Evolutionary conservation across 345 rosid genomes (phyloP), one percentile per base, ranked within the genome.

Genomic region (Hypericum androsaemum): DNA sequence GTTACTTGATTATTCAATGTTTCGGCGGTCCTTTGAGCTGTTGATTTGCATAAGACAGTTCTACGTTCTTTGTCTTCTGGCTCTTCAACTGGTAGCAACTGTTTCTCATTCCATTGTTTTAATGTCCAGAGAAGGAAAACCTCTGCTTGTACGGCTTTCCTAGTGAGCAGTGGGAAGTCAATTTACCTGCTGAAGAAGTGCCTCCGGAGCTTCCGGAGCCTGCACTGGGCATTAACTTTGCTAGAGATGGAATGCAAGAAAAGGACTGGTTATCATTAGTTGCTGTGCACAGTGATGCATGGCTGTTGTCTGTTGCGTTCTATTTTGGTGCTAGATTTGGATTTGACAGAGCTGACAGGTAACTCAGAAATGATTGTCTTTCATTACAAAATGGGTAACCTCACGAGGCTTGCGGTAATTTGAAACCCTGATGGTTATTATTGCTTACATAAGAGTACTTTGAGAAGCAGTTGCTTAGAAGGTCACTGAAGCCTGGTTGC

Each of bases 161-260:
- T 7, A 77, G 67, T 67, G 89, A 78, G 69, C 69, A 44, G 15
- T 87, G 96, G 96, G 87, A 87, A 74, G 94, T 87, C 39, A 78
- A 70, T 72, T 76, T 84, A 60, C 96, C 96, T 48, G 89, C 83
- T 70, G 92, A 83, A 65, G 94, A 87, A 70, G 89, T 87, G 41
- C 96, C 94, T 50, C 89, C 95, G 0, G 96, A 87, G 80, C 80
- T 87, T 39, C 96, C 96, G 2, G 96, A 87, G 65, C 96, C 96
- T 63, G 89, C 85, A 7, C 72, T 87, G 39, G 96, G 96, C 54
- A 87, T 87, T 59, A 87, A 87, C 75, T 81, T 87, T 60, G 85
- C 94, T 6, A 74, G 94, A 69, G 94, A 87, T 64, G 96, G 89
- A 28, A 81, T 84, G 88, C 75, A 61, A 63, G 83, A 73, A 66